Base-by-base conservation (phyloP, 257 asterid genomes). In the Przewalskia tangutica region DNA sequence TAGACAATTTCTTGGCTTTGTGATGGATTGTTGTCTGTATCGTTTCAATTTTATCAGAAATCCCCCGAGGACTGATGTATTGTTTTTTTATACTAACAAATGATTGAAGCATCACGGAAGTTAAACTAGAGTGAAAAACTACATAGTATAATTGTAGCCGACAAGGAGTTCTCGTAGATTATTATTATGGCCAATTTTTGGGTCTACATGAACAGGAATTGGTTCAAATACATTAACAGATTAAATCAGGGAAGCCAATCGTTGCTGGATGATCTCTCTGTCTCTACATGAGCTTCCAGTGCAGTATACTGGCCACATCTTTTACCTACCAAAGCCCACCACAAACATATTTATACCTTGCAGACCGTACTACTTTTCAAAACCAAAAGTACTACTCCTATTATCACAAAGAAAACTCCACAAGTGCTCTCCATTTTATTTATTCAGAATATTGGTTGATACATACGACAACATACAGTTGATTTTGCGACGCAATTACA, bases 281-380 rank as follows among this genome's bases (percentile, higher is more conserved):
- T 82, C 84, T 86, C 87, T 91, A 90, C 88, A 81, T 42, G 89
- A 91, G 93, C 93, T 84, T 91, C 95, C 93, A 91, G 85, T 90
- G 92, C 89, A 91, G 89, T 84, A 91, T 89, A 62, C 89, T 89
- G 81, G 91, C 93, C 89, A 91, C 93, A 85, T 90, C 93, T 91
- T 89, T 89, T 82, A 91, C 90, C 92, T 90, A 88, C 86, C 86
- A 83, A 87, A 84, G 46, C 84, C 85, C 83, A 70, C 84, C 85
- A 80, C 85, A 82, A 86, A 81, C 76, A 53, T 73, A 73, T 48
- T 73, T 73, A 70, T 46, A 70, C 23, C 12, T 36, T 32, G 71
- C 18, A 59, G 6, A 59, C 5, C 6, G 23, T 66, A 67, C 76
- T 16, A 67, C 32, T 40, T 9, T 23, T 18, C 40, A 2, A 68